Conservation (phyloP, 2,329 filamentous ascomycete species). For the Emydomyces testavorans region DNA sequence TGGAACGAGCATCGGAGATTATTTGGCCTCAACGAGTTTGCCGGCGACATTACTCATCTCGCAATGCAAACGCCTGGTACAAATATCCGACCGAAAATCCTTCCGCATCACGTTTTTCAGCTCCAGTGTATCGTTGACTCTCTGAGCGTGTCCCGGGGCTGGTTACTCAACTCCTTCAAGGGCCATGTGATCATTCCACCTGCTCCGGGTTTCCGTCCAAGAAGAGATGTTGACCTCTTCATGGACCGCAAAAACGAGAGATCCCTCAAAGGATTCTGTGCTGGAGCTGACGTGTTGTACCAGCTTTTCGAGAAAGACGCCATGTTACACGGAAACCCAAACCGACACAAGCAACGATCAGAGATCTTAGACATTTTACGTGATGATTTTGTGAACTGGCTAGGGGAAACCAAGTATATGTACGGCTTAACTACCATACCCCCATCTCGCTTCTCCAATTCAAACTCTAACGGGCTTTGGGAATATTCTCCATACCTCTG, state of each 20-base stretch:
- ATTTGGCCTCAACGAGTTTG: constrained; percentile 40
- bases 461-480: constrained; percentile 33
- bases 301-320: constrained; percentile 19
- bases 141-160: constrained; percentile 36
- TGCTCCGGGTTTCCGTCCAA: constrained; percentile 27
- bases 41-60: constrained; percentile 34
- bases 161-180: constrained; percentile 26
- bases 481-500: constrained; percentile 42
- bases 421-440: constrained; percentile 28
- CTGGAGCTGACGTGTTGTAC: constrained; percentile 23
- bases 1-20: constrained; percentile 30
- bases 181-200: constrained; percentile 32
- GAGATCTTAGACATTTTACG: constrained; percentile 22
- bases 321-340: not conserved
- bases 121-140: constrained; percentile 43
- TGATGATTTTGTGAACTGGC: constrained; percentile 29
- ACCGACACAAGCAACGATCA: not conserved
- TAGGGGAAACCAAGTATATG: constrained; percentile 31
- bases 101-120: constrained; percentile 41
- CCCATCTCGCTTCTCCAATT: constrained; percentile 34
- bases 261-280: constrained; percentile 24
- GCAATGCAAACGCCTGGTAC: constrained; percentile 37
- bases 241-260: constrained; percentile 29
- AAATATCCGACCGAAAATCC: constrained; percentile 32
- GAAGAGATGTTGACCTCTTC: constrained; percentile 37